Conservation (phyloP, 768 basidiomycete species). For the Calocera cornea region DNA sequence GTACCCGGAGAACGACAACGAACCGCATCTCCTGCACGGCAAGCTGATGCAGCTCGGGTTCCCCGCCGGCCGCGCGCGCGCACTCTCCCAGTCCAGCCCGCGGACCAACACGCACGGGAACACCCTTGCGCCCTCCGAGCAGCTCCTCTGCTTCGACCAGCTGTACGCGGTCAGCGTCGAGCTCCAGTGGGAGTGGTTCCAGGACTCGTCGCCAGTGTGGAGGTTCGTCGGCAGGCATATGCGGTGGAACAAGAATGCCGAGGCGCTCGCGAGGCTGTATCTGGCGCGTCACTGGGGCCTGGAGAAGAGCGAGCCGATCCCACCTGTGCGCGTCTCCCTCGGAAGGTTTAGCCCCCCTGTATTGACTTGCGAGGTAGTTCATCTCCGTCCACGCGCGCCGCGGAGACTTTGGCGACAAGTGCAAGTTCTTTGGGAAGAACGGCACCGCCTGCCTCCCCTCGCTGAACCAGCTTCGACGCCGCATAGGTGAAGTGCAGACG, state of each 20-base stretch:
- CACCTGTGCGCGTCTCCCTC: constrained; percentile 6
- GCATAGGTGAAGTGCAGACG: neutral
- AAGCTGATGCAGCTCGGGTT: constrained; percentile 14
- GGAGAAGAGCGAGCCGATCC: constrained; percentile 6
- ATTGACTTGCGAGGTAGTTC: neutral
- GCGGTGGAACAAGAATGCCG: constrained; percentile 10
- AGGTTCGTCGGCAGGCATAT: constrained; percentile 13
- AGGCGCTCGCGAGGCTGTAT: constrained; percentile 15
- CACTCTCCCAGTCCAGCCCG: constrained; percentile 14
- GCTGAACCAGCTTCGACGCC: neutral
- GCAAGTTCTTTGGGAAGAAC: neutral
- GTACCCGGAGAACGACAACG: neutral
- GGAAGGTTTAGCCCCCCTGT: neutral
- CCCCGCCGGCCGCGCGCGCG: constrained; percentile 7
- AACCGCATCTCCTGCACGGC: constrained; percentile 11
- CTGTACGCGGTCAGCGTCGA: constrained; percentile 11
- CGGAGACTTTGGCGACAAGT: neutral
- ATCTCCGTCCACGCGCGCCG: neutral
- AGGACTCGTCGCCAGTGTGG: constrained; percentile 15
- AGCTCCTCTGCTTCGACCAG: constrained; percentile 15
- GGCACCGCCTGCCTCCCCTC: neutral
- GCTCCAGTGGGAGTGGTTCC: constrained; percentile 14
- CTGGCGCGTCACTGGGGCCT: constrained; percentile 2
- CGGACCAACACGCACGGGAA: neutral
- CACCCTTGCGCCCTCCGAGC: constrained; percentile 13